These are phyloP conservation scores for Aspergillus amoenus DNA, from an alignment of 2,329 filamentous ascomycete species.

Conservation along the genomic window DNA sequence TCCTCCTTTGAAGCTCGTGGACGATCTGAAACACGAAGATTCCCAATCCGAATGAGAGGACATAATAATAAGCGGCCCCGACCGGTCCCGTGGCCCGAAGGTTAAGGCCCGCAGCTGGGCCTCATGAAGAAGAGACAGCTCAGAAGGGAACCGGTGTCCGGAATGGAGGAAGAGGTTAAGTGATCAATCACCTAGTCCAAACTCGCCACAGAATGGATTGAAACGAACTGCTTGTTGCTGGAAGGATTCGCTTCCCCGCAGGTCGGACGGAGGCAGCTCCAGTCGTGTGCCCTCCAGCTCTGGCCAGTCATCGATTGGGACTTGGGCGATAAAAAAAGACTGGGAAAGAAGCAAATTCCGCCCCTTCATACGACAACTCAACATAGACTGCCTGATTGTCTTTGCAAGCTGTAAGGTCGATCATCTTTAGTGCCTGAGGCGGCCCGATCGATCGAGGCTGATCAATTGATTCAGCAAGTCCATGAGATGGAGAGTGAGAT, in stretches of 20 bases:
- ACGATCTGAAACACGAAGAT: neutral
- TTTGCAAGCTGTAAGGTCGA: conserved; percentile 6
- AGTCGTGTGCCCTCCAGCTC: neutral
- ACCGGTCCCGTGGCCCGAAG: neutral
- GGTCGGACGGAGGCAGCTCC: neutral
- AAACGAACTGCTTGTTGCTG: neutral
- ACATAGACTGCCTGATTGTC: conserved; percentile 4
- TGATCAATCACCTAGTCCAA: neutral
- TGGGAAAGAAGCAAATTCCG: neutral
- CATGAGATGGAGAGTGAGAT: no score
- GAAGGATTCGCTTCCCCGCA: conserved; percentile 3
- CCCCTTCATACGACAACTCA: neutral
- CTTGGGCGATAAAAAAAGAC: neutral
- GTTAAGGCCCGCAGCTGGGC: neutral
- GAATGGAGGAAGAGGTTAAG: neutral
- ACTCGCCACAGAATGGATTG: neutral
- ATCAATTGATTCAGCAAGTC: neutral
- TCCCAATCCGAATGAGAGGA: neutral
- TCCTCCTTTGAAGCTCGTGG: neutral
- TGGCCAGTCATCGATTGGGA: neutral
- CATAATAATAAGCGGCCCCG: neutral
- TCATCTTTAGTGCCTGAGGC: neutral
- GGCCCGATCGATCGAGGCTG: neutral
- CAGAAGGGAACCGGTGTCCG: neutral
- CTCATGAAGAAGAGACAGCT: neutral